Evolutionary conservation across 2,329 filamentous ascomycete species (phyloP), one percentile per base, ranked within the genome.

Genomic region (Paecilomyces fulvus): DNA sequence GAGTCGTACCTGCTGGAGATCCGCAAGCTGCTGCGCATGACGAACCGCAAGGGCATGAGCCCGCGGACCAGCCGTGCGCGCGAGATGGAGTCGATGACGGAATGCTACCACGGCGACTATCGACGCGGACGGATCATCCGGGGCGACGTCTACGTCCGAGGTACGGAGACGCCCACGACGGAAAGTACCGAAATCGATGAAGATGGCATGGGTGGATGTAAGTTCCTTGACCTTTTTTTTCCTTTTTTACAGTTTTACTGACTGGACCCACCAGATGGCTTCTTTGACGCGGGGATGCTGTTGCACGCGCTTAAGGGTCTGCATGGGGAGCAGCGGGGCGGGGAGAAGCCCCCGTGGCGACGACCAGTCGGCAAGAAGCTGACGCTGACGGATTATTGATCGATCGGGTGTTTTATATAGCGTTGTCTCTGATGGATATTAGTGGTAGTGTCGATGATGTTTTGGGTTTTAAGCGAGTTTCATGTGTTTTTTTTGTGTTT

Each of bases 261-360:
- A 30, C 63, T 64, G 56, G 63, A 62, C 49, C 30, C 49, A 52
- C 25, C 68, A 96, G 92, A 96, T 78, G 92, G 92, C 30, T 96
- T 97, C 79, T 97, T 97, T 75, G 92, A 97, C 70, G 91, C 92
- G 0, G 92, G 92, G 12, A 95, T 96, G 90, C 82, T 96, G 4
- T 79, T 94, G 23, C 89, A 95, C 70, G 90, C 91, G 1, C 83
- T 96, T 57, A 92, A 92, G 69, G 87, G 86, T 2, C 59, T 71
- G 30, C 61, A 60, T 49, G 67, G 66, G 23, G 65, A 72, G 49
- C 66, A 73, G 51, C 69, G 70, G 56, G 61, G 61, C 20, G 53
- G 59, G 37, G 70, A 76, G 17, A 72, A 73, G 55, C 65, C 72
- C 8, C 67, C 64, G 43, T 69, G 68, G 54, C 69, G 71, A 56